Evolutionary conservation across 495 filamentous ascomycete genomes (phyloP).

Genomic region (Penicillium verhagenii): DNA sequence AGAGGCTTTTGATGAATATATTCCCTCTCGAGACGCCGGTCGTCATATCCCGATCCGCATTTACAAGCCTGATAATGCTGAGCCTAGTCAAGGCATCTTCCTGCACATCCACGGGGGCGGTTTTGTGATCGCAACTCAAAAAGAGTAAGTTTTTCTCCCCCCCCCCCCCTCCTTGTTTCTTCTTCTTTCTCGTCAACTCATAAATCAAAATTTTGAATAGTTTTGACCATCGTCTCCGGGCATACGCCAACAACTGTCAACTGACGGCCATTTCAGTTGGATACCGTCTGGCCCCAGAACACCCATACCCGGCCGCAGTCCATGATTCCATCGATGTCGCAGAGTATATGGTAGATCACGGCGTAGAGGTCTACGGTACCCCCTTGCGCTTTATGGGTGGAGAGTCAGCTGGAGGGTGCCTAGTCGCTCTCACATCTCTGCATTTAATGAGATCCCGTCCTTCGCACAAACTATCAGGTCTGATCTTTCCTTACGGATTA

Average conservation of each 20-base stretch:
- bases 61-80: constrained; percentile 41
- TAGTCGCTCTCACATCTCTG: too few relatives aligned
- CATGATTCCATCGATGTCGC: constrained; percentile 55
- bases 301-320: constrained; percentile 50
- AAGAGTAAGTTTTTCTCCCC: too few relatives aligned
- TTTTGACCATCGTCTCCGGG: constrained; percentile 2
- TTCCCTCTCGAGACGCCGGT: constrained; percentile 50
- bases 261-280: constrained; percentile 52
- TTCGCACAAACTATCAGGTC: constrained; percentile 4
- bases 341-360: too few relatives aligned
- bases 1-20: background rate
- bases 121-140: too few relatives aligned
- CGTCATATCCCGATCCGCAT: constrained; percentile 49
- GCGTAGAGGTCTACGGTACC: too few relatives aligned
- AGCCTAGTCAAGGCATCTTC: constrained; percentile 42
- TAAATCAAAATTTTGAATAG: too few relatives aligned
- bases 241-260: constrained; percentile 37
- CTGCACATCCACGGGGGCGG: background rate
- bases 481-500: constrained; percentile 20
- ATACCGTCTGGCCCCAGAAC: constrained; percentile 59
- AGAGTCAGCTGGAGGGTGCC: too few relatives aligned
- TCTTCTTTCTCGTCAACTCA: too few relatives aligned
- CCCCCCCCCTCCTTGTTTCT: too few relatives aligned
- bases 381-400: too few relatives aligned
- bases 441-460: too few relatives aligned